Conservation (phyloP, 2,329 filamentous ascomycete genomes). For the Xylariaceae sp. region DNA sequence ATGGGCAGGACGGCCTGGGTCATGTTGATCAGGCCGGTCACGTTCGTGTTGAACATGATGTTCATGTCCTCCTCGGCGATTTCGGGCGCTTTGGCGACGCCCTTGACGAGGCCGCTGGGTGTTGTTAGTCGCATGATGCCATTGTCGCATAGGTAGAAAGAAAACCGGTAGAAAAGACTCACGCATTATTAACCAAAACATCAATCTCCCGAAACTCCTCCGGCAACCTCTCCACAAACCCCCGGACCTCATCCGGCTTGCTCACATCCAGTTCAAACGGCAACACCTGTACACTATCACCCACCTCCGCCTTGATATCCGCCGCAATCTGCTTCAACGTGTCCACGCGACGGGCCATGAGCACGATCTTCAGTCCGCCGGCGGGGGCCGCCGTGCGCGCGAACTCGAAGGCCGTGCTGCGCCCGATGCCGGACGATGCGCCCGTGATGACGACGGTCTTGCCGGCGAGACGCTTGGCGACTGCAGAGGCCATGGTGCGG, state of each 20-base stretch:
- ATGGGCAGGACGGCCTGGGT: conserved; percentile 84
- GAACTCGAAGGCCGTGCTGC: conserved; percentile 80
- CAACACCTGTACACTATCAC: conserved; percentile 58
- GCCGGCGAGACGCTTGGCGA: conserved; percentile 80
- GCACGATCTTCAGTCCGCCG: conserved; percentile 71
- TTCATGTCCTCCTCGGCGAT: conserved; percentile 79
- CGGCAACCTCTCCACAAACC: conserved; percentile 68
- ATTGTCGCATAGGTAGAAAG: too few relatives aligned
- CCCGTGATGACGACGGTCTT: conserved; percentile 92
- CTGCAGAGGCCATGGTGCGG: conserved; percentile 49
- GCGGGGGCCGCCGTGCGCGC: conserved; percentile 75
- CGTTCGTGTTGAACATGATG: conserved; percentile 87
- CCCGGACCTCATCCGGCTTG: conserved; percentile 65
- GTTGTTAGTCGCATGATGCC: background rate
- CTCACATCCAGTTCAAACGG: conserved; percentile 84
- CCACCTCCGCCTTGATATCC: conserved; percentile 43
- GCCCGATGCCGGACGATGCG: conserved; percentile 87
- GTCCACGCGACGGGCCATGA: conserved; percentile 85
- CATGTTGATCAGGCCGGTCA: conserved; percentile 92
- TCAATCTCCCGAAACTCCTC: conserved; percentile 80
- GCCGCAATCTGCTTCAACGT: conserved; percentile 68
- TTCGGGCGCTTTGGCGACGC: conserved; percentile 76
- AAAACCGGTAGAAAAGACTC: conserved; percentile 38
- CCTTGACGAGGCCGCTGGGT: conserved; percentile 76
- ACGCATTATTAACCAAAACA: conserved; percentile 95